phyloP scores from a whole-genome alignment of 805 yeast species.

The Yarrowia divulgata region DNA sequence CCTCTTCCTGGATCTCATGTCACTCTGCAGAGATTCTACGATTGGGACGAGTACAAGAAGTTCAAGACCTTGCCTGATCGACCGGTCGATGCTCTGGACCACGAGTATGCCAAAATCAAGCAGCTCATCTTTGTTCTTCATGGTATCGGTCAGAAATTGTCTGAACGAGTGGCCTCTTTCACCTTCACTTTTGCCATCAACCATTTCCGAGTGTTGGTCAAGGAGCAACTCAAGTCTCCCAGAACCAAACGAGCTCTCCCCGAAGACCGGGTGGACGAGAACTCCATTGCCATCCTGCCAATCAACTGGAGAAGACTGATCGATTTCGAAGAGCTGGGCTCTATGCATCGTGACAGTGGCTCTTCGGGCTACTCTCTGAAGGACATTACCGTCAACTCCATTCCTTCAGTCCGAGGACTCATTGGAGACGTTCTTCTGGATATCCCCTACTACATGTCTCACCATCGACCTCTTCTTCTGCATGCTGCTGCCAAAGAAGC shows the following conservation, averaged over 20 bases:
- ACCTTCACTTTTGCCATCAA: conserved; percentile 79
- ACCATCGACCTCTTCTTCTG: conserved; percentile 68
- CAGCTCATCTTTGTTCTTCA: conserved; percentile 84
- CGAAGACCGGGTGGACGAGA: conserved; percentile 40
- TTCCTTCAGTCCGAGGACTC: conserved; percentile 74
- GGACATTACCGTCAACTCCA: conserved; percentile 79
- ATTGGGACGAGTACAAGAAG: conserved; percentile 49
- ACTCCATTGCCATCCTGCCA: conserved; percentile 61
- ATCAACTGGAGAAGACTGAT: conserved; percentile 85
- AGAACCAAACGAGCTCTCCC: conserved; percentile 43
- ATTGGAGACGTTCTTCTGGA: conserved; percentile 89
- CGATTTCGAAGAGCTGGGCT: conserved; percentile 50
- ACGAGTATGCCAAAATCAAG: conserved; percentile 54
- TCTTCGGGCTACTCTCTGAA: conserved; percentile 60
- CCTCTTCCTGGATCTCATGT: conserved; percentile 43
- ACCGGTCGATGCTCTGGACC: conserved; percentile 45
- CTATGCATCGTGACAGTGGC: conserved; percentile 12
- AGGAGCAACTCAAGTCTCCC: conserved; percentile 44
- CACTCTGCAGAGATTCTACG: conserved; percentile 48
- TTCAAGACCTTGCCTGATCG: conserved; percentile 46
- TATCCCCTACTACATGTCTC: conserved; percentile 77
- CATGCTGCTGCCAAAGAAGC: conserved; percentile 72
- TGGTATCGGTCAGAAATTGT: conserved; percentile 92
- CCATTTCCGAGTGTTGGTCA: conserved; percentile 50
- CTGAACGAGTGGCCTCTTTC: conserved; percentile 77